Conservation (phyloP, 192 early-diverging fungal genomes). For the Martensiomyces pterosporus region DNA sequence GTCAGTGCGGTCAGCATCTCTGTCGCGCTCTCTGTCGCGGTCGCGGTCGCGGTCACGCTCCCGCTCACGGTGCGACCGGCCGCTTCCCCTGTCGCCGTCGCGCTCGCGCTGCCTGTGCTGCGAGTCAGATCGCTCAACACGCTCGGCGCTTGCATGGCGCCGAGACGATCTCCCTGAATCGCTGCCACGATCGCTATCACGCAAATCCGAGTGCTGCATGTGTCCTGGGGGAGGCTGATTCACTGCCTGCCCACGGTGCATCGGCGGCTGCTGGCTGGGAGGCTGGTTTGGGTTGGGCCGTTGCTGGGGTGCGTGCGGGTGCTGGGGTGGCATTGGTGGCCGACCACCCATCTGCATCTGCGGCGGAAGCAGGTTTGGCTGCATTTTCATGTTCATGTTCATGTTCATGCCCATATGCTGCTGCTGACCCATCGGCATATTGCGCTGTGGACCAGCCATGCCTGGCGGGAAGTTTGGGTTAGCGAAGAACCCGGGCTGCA, state of each 20-base stretch:
- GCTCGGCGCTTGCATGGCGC: slow-evolving; percentile 16
- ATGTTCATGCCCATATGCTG: too few relatives aligned
- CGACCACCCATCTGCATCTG: slow-evolving; percentile 40
- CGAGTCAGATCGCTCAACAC: slow-evolving; percentile 25
- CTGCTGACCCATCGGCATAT: slow-evolving; percentile 36
- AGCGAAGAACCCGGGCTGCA: slow-evolving; percentile 33
- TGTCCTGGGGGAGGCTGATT: too few relatives aligned
- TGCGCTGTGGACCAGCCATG: slow-evolving; percentile 31
- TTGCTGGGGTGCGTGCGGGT: slow-evolving; percentile 17
- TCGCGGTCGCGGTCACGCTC: slow-evolving; percentile 10
- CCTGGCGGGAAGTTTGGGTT: slow-evolving; percentile 18
- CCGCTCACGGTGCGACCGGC: slow-evolving; percentile 29
- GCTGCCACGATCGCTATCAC: slow-evolving; percentile 26
- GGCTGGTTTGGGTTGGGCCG: slow-evolving; percentile 15
- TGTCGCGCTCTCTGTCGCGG: slow-evolving; percentile 9
- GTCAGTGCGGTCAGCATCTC: slow-evolving; percentile 4
- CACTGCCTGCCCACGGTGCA: neutral
- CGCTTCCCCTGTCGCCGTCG: slow-evolving; percentile 9
- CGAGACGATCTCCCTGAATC: slow-evolving; percentile 34
- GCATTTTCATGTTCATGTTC: slow-evolving; percentile 19
- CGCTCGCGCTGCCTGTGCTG: slow-evolving; percentile 22
- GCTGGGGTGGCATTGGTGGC: slow-evolving; percentile 19
- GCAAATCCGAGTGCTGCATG: too few relatives aligned
- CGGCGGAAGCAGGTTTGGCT: slow-evolving; percentile 1
- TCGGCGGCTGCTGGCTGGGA: neutral